Evolutionary conservation across 1,139 yeast species (phyloP), one percentile per base, ranked within the genome.

Genomic region (Yamadazyma blattariae): DNA sequence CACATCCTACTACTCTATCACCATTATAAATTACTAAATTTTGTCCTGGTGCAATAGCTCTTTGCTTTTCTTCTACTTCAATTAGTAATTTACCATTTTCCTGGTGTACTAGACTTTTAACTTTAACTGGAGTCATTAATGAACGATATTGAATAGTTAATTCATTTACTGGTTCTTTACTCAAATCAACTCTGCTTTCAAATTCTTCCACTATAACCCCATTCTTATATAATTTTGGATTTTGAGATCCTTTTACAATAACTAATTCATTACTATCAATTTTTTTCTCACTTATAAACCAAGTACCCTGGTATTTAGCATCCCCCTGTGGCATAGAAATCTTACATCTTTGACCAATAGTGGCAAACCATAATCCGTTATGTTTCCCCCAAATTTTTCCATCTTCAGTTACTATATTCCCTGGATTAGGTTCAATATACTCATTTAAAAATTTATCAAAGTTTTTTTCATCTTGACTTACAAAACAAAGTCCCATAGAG

Each of bases 401-500:
- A 45, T 79, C 85, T 37, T 73, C 73, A 0, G 92, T 83, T 15
- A 88, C 71, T 9, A 90, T 78, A 42, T 85, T 73, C 0, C 97
- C 97, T 1, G 89, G 88, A 4, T 68, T 69, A 2, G 84, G 81
- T 14, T 68, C 73, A 2, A 92, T 70, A 51, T 84, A 92, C 42
- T 90, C 94, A 39, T 73, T 67, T 26, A 92, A 61, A 48, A 92
- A 94, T 37, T 80, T 77, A 28, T 83, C 71, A 59, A 94, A 90
- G 40, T 81, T 75, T n/a, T 76, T 80, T 37, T 78, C 72, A 30
- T 73, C 71, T 49, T 86, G 85, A 37, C 82, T 78, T 7, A 92
- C 97, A 64, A 92, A 92, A 55, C 99, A 92, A 10, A 92, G 68
- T 0, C 99, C 99, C 54, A 88, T 96, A 0, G 97, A 88, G 54